Base-by-base conservation (phyloP, 345 rosid genomes). In the Excoecaria agallocha region DNA sequence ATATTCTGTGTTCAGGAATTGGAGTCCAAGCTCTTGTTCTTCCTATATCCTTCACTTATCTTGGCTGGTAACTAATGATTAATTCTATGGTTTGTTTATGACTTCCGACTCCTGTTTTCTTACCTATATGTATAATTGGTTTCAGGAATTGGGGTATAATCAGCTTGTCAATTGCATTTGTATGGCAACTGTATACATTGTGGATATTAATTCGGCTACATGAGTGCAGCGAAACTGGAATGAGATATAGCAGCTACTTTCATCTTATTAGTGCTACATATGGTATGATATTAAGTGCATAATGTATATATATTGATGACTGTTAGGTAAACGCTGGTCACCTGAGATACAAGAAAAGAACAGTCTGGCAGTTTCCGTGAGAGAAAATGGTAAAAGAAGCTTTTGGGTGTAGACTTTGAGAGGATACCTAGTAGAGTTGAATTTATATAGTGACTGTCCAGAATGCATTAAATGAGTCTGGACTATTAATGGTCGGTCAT, bases 111-210 rank as follows among this genome's bases (percentile, higher is more conserved):
- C 30, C 30, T 30, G 30, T 30, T 45, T 66, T 66, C 52, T 66
- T 39, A 39, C 9, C n/a, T 19, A 16, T 45, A 17, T 8, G 5
- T 43, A 65, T 5, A 17, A 13, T 3, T 39, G 68, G 45, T 66
- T 66, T 20, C 59, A 68, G 72, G 72, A 10, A 17, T 16, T 68
- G 72, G 72, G 72, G 72, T 1, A 20, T 78, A 70, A 70, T 78
- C 55, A 76, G 84, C 69, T 75, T 85, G 77, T 72, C 73, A 6
- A 25, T 80, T 38, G 84, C 82, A 38, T 85, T 75, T 69, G 1
- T 70, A 0, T 82, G 87, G 87, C 82, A 85, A 48, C 74, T 85
- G 11, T 82, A 82, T 52, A 82, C 85, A 6, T 72, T 78, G 25
- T 81, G 80, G 79, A 24, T 78, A 55, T 57, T 84, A 10, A 76